phyloP scores from a whole-genome alignment of 805 yeast species.

The Komagataella pseudopastoris region DNA sequence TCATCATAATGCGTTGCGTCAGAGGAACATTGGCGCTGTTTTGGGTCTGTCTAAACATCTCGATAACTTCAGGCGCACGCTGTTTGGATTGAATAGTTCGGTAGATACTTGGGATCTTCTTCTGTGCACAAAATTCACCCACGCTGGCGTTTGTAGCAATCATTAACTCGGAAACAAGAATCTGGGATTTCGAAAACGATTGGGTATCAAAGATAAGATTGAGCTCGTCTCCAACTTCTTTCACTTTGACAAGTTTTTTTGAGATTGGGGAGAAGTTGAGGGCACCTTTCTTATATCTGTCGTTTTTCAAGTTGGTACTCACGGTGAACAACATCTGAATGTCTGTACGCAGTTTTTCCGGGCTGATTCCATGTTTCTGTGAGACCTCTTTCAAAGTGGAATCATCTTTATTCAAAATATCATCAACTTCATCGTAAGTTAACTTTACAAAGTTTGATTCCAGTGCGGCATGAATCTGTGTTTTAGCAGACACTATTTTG shows the following conservation, averaged over 20 bases:
- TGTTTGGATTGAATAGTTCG: constrained; percentile 16
- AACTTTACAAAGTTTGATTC: constrained; percentile 27
- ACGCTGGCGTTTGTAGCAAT: constrained; percentile 57
- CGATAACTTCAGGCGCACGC: constrained; percentile 8
- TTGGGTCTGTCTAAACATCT: constrained; percentile 10
- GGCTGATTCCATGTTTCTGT: background rate
- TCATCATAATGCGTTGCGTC: constrained; percentile 27
- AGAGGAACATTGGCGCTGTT: constrained; percentile 14
- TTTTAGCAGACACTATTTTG: background rate
- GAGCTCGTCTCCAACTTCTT: background rate
- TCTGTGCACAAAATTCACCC: constrained; percentile 28
- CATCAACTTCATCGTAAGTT: constrained; percentile 56
- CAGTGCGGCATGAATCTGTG: background rate
- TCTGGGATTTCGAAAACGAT: constrained; percentile 29
- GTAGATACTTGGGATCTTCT: constrained; percentile 40
- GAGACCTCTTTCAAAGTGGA: background rate
- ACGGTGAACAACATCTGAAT: background rate
- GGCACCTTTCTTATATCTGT: constrained; percentile 2
- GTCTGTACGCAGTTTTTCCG: background rate
- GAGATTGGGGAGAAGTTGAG: constrained; percentile 1
- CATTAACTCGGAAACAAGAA: constrained; percentile 78
- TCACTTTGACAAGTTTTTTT: background rate
- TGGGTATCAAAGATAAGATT: background rate
- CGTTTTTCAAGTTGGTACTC: background rate
- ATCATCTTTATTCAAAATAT: constrained; percentile 19